These are phyloP conservation scores for Polygonum aviculare DNA, from an alignment of 148 eudicot species.

Conservation along the genomic window DNA sequence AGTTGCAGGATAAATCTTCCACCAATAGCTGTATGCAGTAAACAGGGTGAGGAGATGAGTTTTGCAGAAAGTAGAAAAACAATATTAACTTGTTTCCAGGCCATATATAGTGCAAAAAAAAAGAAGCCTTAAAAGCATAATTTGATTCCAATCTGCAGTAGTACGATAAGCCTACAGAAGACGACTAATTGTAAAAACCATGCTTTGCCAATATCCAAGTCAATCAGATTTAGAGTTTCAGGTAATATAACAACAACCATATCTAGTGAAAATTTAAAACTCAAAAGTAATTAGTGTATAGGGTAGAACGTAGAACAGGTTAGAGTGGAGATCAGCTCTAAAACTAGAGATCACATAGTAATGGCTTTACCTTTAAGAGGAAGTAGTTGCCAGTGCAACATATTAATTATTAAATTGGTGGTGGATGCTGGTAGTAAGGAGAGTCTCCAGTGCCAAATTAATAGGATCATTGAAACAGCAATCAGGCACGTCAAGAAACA, in stretches of 20 bases:
- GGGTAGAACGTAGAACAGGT: background rate
- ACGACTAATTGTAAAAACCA: background rate
- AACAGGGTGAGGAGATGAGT: background rate
- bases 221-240: background rate
- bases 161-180: background rate
- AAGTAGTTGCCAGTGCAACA: background rate
- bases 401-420: conserved; percentile 6
- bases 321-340: background rate
- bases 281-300: background rate
- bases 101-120: background rate
- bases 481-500: conserved; percentile 23
- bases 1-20: background rate
- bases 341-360: background rate
- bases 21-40: background rate
- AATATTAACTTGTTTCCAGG: background rate
- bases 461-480: background rate
- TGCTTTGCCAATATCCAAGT: background rate
- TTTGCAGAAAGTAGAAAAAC: background rate
- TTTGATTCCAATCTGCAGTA: background rate
- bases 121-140: background rate
- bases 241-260: background rate
- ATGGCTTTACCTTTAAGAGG: background rate
- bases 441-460: background rate
- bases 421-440: background rate
- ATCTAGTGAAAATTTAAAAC: background rate